Base-by-base conservation (phyloP, 352 stramenopile species). In the Phytophthora rubi region DNA sequence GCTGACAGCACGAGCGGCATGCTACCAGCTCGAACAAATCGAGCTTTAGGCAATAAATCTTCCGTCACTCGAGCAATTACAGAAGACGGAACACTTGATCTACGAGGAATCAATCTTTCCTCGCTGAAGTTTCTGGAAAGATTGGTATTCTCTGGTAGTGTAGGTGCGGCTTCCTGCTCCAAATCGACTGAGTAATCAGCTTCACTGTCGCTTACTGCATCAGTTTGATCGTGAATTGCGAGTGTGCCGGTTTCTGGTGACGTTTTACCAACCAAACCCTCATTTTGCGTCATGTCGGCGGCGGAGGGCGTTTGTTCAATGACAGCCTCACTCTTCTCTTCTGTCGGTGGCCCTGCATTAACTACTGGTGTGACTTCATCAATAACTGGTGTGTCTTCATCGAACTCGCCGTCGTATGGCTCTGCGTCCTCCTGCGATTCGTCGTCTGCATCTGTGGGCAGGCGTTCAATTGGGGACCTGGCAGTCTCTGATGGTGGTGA, bases 1-100 rank as follows among this genome's bases (percentile, higher is more conserved):
- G 52, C 59, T 12, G 30, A 55, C 18, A 73, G 32, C 4, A 79
- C 53, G 1, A 59, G 57, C 1, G 74, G 65, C 33, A 81, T 70
- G 28, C 75, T 82, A 3, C 56, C 74, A 52, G 66, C 73, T 28
- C 64, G 66, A 30, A 57, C 44, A 37, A 60, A 56, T 28, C 35
- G 9, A 26, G 54, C 7, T 13, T 61, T 59, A 12, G 42, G 26
- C n/a, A 23, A 6, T 48, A 18, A 21, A 15, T 54, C 32, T 30
- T 63, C 49, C 3, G 52, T 45, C 35, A 71, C 7, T 32, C n/a
- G 15, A 55, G 18, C 15, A 21, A 42, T 35, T 51, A 35, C 39
- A 13, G 44, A 45, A 1, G 51, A 58, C 2, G 74, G 62, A 9
- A 77, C 57, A 30, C 71, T 82, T 35, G 75, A 65, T 51, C 75